These are phyloP conservation scores for Cicer yamashitae DNA, from an alignment of 306 rosid species.

Conservation along the genomic window DNA sequence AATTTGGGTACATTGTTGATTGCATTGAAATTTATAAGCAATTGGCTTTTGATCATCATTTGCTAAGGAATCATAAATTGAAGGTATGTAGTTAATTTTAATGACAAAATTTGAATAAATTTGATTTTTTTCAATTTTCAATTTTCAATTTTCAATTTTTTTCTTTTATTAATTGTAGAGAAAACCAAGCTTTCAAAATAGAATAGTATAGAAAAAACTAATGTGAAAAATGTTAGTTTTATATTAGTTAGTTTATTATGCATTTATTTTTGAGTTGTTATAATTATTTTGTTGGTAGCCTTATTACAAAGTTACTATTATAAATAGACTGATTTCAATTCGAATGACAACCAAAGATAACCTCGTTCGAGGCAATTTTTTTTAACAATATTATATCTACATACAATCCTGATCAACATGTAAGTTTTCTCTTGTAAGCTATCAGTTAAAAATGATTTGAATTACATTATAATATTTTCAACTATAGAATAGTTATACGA, in stretches of 20 bases:
- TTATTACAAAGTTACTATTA: too few relatives aligned
- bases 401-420: neutral
- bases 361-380: neutral
- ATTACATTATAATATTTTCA: neutral
- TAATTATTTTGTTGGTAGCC: too few relatives aligned
- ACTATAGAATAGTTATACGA: too few relatives aligned
- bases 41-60: conserved; percentile 14
- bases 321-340: too few relatives aligned
- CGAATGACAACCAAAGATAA: conserved; percentile 15
- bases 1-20: conserved; percentile 19
- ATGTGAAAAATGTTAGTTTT: too few relatives aligned
- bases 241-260: too few relatives aligned
- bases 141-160: neutral
- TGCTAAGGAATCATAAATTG: neutral
- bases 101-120: neutral
- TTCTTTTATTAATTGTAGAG: neutral
- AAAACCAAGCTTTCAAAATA: neutral
- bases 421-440: neutral
- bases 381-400: neutral
- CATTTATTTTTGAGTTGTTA: too few relatives aligned
- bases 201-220: neutral
- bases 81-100: neutral
- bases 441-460: neutral
- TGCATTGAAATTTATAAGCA: conserved; percentile 42
- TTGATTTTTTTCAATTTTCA: neutral